Evolutionary conservation across 495 filamentous ascomycete genomes (phyloP).

Genomic region (Hyphodiscus hymeniophilus): DNA sequence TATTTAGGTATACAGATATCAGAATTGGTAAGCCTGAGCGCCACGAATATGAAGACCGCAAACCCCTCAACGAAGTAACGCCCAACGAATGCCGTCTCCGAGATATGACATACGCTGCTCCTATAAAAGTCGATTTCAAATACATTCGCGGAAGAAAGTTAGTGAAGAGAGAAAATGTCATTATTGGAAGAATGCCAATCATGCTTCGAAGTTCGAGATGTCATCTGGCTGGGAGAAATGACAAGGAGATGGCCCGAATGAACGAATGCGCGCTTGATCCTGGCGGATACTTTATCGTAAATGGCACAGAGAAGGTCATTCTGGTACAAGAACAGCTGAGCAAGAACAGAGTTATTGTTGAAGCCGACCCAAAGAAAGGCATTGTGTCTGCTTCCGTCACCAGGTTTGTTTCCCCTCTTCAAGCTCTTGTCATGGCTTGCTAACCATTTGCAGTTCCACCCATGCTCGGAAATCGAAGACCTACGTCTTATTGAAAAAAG

Average conservation of each 20-base stretch:
- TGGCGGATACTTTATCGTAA: slow-evolving; percentile 89
- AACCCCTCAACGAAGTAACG: slow-evolving; percentile 55
- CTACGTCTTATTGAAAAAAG: slow-evolving; percentile 88
- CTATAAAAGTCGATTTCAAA: slow-evolving; percentile 79
- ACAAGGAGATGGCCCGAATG: slow-evolving; percentile 73
- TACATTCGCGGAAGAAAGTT: slow-evolving; percentile 70
- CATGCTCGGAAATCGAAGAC: slow-evolving; percentile 96
- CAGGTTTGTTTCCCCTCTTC: slow-evolving; percentile 31
- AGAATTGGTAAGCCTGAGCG: slow-evolving; percentile 72
- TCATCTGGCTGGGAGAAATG: slow-evolving; percentile 67
- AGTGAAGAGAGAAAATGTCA: slow-evolving; percentile 58
- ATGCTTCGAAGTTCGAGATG: slow-evolving; percentile 97
- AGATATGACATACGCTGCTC: slow-evolving; percentile 92
- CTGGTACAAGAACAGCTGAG: slow-evolving; percentile 96
- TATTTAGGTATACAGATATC: slow-evolving; percentile 64
- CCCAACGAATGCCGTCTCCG: slow-evolving; percentile 93
- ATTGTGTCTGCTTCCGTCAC: slow-evolving; percentile 96
- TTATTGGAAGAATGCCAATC: slow-evolving; percentile 84
- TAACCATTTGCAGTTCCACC: slow-evolving; percentile 58
- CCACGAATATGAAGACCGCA: slow-evolving; percentile 56
- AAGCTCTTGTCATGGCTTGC: slow-evolving; percentile 2
- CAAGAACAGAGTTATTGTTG: slow-evolving; percentile 97
- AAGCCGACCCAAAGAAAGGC: slow-evolving; percentile 79
- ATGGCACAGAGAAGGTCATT: slow-evolving; percentile 91
- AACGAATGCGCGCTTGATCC: slow-evolving; percentile 95